phyloP scores from a whole-genome alignment of 805 yeast genomes.

The Torulaspora delbrueckii region DNA sequence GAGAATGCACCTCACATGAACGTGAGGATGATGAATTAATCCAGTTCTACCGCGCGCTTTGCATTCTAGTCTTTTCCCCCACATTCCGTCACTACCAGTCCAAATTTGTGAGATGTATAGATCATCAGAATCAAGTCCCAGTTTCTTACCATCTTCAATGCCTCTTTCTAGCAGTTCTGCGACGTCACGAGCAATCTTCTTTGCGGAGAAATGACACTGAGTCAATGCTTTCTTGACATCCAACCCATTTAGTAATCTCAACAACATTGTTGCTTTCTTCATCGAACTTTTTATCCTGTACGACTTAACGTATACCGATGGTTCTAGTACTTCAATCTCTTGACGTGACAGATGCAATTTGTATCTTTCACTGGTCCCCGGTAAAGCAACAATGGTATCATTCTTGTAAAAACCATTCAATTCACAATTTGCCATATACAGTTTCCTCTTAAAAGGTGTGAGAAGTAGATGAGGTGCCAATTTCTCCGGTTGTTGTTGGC shows the following conservation, averaged over 20 bases:
- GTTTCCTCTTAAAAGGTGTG: slow-evolving; percentile 63
- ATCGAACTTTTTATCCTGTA: slow-evolving; percentile 80
- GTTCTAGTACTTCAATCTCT: slow-evolving; percentile 79
- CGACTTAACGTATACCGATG: slow-evolving; percentile 76
- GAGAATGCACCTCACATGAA: slow-evolving; percentile 75
- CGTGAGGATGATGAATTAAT: slow-evolving; percentile 64
- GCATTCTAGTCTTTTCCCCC: slow-evolving; percentile 65
- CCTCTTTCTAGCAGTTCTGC: slow-evolving; percentile 72
- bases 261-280: slow-evolving; percentile 78
- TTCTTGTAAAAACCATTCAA: slow-evolving; percentile 64
- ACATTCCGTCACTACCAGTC: slow-evolving; percentile 85
- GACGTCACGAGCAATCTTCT: slow-evolving; percentile 73
- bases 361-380: slow-evolving; percentile 43
- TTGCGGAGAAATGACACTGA: slow-evolving; percentile 83
- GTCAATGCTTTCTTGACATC: slow-evolving; percentile 76
- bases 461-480: slow-evolving; percentile 52
- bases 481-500: slow-evolving; percentile 40
- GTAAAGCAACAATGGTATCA: slow-evolving; percentile 43
- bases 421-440: slow-evolving; percentile 58
- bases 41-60: slow-evolving; percentile 93
- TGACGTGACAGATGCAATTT: slow-evolving; percentile 52
- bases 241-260: slow-evolving; percentile 70
- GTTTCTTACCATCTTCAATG: slow-evolving; percentile 56
- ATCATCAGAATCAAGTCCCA: slow-evolving; percentile 55
- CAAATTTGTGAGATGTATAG: slow-evolving; percentile 76